Percentiles rank a stretch among this genome's conserved stretches.
Evolutionary conservation across 352 stramenopile genomes (phyloP).

Genomic region (Aphanomyces astaci): DNA sequence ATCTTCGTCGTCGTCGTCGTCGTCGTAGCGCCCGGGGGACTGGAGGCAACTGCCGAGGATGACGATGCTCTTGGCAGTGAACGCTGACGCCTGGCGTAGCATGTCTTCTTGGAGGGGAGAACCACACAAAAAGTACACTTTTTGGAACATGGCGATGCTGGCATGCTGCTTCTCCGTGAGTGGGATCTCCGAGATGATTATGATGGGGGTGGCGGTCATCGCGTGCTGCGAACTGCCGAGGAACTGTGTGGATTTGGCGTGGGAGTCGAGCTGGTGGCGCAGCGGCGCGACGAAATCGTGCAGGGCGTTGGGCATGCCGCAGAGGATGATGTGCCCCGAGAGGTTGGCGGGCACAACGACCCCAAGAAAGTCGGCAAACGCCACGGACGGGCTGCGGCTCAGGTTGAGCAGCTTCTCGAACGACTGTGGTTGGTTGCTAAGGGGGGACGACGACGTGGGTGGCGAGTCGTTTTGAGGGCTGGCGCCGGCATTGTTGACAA

Average conservation of each 20-base stretch:
- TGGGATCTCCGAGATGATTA: constrained; percentile 7
- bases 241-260: not conserved
- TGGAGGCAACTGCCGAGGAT: constrained; percentile 57
- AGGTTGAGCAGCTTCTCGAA: not conserved
- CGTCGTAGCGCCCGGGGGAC: constrained; percentile 1
- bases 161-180: constrained; percentile 17
- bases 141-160: constrained; percentile 10
- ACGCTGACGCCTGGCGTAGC: constrained; percentile 50
- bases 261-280: constrained; percentile 33
- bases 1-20: constrained; percentile 27
- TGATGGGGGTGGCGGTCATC: constrained; percentile 22
- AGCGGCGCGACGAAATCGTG: constrained; percentile 45
- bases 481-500: too few relatives aligned
- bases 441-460: not conserved
- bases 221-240: not conserved
- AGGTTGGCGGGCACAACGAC: constrained; percentile 27
- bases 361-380: not conserved
- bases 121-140: constrained; percentile 55
- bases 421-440: not conserved
- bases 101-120: constrained; percentile 56
- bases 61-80: constrained; percentile 53
- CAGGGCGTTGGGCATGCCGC: constrained; percentile 54
- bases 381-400: not conserved
- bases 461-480: too few relatives aligned
- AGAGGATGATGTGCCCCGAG: constrained; percentile 47